Base-by-base conservation (phyloP, 768 basidiomycete genomes). In the Glaciozyma antarctica region DNA sequence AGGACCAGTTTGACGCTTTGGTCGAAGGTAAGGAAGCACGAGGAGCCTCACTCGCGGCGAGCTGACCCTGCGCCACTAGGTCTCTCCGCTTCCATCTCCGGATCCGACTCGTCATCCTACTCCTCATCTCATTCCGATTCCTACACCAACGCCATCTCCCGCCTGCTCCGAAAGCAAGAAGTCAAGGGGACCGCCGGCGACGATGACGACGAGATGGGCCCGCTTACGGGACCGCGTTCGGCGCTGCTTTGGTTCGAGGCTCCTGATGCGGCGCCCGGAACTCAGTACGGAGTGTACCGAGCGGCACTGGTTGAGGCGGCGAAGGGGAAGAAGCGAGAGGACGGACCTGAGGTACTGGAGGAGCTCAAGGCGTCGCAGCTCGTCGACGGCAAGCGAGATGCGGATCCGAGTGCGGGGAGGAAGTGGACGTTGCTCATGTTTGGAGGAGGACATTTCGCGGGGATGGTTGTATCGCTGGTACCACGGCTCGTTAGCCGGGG, bases 381-480 rank as follows among this genome's bases (percentile, higher is more conserved):
- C 7, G 17, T 44, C 76, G 78, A 12, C 75, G 78, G 17, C 77
- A 78, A 19, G 78, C 61, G 57, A 30, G 66, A 43, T 12, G 57
- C 22, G 26, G 61, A 10, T 30, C 34, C 24, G 12, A 38, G 19
- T 12, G 19, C 28, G 45, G 52, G 56, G 24, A 67, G 91, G 47
- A 87, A 83, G 65, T 94, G 93, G 88, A 89, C 91, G 0, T 77
- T 98, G 81, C 88, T 99, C 73, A 95, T 97, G 91, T 85, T 87
- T 48, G 95, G 95, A 0, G 93, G 95, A 26, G 95, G 95, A 16
- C 95, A 99, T 76, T 98, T 99, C 77, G 95, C 95, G 19, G 95
- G 94, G 30, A 87, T 91, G 62, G 81, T 99, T 43, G 85, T 76
- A 77, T 79, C 65, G 66, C 81, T 63, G 10, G 51, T 64, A 5